phyloP scores from a whole-genome alignment of 192 early-diverging fungal species.

The Coemansia asiatica region DNA sequence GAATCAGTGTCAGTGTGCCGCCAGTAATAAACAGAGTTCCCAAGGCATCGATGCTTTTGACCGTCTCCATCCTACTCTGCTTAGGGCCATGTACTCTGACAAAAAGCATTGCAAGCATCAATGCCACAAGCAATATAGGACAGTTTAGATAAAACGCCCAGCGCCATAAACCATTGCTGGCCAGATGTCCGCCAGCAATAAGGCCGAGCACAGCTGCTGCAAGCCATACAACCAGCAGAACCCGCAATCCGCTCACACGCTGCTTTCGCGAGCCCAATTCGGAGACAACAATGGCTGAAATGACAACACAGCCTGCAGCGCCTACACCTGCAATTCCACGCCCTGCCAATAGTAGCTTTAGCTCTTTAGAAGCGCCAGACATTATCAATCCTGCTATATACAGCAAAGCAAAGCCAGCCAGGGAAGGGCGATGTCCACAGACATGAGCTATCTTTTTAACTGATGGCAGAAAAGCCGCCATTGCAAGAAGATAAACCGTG shows the following conservation, averaged over 20 bases:
- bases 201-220: constrained; percentile 60
- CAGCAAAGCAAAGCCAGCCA: constrained; percentile 27
- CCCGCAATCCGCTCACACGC: constrained; percentile 26
- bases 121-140: constrained; percentile 32
- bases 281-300: constrained; percentile 57
- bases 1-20: constrained; percentile 46
- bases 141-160: constrained; percentile 57
- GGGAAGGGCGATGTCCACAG: constrained; percentile 46
- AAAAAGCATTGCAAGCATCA: constrained; percentile 34
- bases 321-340: constrained; percentile 56
- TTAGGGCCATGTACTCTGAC: constrained; percentile 26
- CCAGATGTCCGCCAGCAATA: constrained; percentile 54
- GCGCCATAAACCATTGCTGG: constrained; percentile 42
- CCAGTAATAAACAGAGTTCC: constrained; percentile 53
- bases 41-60: constrained; percentile 54
- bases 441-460: constrained; percentile 54
- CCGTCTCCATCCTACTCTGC: constrained; percentile 9
- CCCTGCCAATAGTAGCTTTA: constrained; percentile 58
- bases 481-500: constrained; percentile 57
- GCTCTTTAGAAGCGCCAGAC: constrained; percentile 54
- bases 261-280: constrained; percentile 28
- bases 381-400: constrained; percentile 46
- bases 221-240: constrained; percentile 35
- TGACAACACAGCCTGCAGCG: constrained; percentile 43
- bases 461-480: constrained; percentile 51